Evolutionary conservation across 192 early-diverging fungal species (phyloP), one percentile per base, ranked within the genome.

Genomic region (Allomyces macrogynus): DNA sequence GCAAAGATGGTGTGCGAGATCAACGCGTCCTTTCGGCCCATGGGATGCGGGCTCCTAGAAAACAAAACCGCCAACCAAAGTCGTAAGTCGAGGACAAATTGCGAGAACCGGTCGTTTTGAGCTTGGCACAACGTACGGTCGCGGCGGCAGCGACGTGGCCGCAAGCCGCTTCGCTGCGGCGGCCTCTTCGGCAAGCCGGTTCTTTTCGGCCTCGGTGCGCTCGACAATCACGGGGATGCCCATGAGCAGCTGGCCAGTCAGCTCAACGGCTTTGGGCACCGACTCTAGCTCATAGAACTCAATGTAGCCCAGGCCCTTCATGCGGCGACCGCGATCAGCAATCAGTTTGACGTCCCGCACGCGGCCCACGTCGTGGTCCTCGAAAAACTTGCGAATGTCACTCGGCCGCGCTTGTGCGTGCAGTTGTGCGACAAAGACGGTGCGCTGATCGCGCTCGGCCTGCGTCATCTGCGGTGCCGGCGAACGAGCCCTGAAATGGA

Each of bases 381-480:
- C 71, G 68, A 98, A 95, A 72, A 98, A 95, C 27, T 88, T 83
- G n/a, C 81, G 76, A 61, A 98, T 79, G 69, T 98, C 95, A 66
- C 81, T 72, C 40, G 77, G 76, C 62, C 80, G 81, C 62, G 91
- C 76, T 22, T 86, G 81, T 14, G 86, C 84, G 23, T 92, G 87
- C 42, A 98, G 82, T 72, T 98, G 95, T 81, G 87, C 90, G 12
- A 91, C 86, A 80, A 98, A 93, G 16, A 98, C 91, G 1, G 95
- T 97, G 66, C 95, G 81, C 74, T 83, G 76, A 67, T 95, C 91
- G 49, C 92, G 86, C 66, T 91, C 86, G 11, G 80, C 77, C 67
- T 86, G 85, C 64, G 80, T 78, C 63, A 89, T 71, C n/a, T 74
- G 77, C 9, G 87, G 83, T 44, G 86, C 85, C 7, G 32, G 32